Base-by-base conservation (phyloP, 2,329 filamentous ascomycete genomes). In the Aspergillus sojae region DNA sequence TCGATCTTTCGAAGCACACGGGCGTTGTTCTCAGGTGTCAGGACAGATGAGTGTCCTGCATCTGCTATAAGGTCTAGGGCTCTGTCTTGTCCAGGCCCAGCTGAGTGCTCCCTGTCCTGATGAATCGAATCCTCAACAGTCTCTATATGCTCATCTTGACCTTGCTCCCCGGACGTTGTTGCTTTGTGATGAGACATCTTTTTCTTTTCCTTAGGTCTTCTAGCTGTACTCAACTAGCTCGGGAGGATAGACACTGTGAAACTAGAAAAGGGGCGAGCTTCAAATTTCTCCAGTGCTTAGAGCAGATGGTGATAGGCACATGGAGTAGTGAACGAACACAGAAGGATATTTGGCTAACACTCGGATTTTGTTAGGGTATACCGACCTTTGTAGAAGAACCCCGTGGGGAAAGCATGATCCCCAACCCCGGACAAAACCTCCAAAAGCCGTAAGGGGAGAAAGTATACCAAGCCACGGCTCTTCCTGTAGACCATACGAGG, bases 11-110 rank as follows among this genome's bases (percentile, higher is more conserved):
- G 78, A 45, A 86, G 74, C 6, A 86, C 80, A 46, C 81, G 77
- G 57, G 78, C 78, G 72, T 87, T 86, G 67, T 86, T 85, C 56
- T 81, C 82, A 0, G 82, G 76, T 0, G 84, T 84, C 7, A 87
- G 79, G 46, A 81, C 70, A 39, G 86, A 77, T 2, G 77, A 77
- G 50, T 81, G 76, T 10, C 79, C 82, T 3, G 78, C 76, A 28
- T 81, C 77, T 58, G 80, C 80, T 45, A 86, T 75, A 48, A 86
- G 75, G 60, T 82, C 76, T 21, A 83, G 79, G 9, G 84, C 84
- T 67, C 82, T 83, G 73, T 85, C 83, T 43, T 77, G 75, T 66
- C 67, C 66, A 4, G 41, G 11, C 48, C 58, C 39, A 23, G 50
- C 9, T 43, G 21, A 55, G 11, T n/a, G 50, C 16, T n/a, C 19